Percentiles rank a stretch among this genome's conserved stretches.
phyloP scores from a whole-genome alignment of 208 protist species.

The Leishmania turanica region DNA sequence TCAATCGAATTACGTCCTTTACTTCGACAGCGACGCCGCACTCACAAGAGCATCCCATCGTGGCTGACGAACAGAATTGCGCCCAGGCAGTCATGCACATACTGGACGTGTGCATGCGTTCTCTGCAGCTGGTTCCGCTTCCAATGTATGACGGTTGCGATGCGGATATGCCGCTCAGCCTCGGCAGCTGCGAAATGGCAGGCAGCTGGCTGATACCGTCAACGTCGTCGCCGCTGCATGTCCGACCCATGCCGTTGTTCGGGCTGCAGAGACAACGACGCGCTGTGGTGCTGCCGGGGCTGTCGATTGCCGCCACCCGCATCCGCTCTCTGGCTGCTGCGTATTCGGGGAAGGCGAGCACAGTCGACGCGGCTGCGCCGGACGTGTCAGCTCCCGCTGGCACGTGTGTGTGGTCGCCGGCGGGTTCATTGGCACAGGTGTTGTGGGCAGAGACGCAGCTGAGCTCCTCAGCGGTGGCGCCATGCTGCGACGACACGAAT shows the following conservation, averaged over 20 bases:
- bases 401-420: conserved; percentile 30
- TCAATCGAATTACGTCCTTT: conserved; percentile 2
- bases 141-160: conserved; percentile 27
- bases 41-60: background rate
- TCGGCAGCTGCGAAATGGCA: conserved; percentile 12
- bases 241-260: background rate
- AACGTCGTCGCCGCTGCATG: conserved; percentile 9
- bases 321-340: conserved; percentile 22
- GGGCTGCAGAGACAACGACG: conserved; percentile 10
- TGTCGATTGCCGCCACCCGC: conserved; percentile 45
- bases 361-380: background rate
- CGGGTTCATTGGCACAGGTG: background rate
- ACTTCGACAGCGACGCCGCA: background rate
- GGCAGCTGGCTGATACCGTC: conserved; percentile 28
- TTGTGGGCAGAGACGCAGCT: conserved; percentile 12
- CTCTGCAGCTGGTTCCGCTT: conserved; percentile 27
- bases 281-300: conserved; percentile 37
- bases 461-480: conserved; percentile 4
- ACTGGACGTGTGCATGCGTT: conserved; percentile 16
- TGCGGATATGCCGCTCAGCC: conserved; percentile 8
- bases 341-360: background rate
- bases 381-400: conserved; percentile 16
- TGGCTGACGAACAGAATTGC: background rate
- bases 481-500: conserved; percentile 7
- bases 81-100: conserved; percentile 8